Evolutionary conservation across 139 green algal species (phyloP).

Genomic region (Chloropicon primus): DNA sequence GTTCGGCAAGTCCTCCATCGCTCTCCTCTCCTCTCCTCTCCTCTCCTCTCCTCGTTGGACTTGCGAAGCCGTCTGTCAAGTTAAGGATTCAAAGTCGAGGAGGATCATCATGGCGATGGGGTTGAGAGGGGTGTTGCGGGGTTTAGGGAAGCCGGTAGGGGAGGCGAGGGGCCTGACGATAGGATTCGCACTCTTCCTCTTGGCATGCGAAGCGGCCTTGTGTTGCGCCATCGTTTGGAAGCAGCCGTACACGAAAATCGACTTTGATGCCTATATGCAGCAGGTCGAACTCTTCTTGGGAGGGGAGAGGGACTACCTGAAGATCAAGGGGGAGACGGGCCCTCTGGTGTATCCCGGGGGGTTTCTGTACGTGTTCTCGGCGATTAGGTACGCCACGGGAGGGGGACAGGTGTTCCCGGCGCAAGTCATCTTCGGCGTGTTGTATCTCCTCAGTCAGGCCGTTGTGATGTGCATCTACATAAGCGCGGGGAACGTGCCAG

Average conservation of each 20-base stretch:
- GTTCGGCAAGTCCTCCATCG: not conserved
- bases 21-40: too few species aligned
- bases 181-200: conserved; percentile 12
- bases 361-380: conserved; percentile 58
- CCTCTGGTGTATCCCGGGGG: conserved; percentile 77
- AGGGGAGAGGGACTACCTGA: conserved; percentile 62
- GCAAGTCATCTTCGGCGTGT: conserved; percentile 29
- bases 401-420: conserved; percentile 25
- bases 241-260: conserved; percentile 31
- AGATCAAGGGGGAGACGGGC: conserved; percentile 55
- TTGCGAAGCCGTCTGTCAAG: too few species aligned
- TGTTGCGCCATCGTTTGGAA: conserved; percentile 25
- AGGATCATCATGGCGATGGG: too few species aligned
- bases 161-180: too few species aligned
- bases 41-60: too few species aligned
- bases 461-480: conserved; percentile 49
- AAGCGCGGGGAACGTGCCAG: conserved; percentile 30
- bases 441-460: conserved; percentile 55
- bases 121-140: too few species aligned
- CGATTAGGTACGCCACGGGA: conserved; percentile 36
- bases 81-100: too few species aligned
- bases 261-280: conserved; percentile 43
- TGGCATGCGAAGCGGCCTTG: conserved; percentile 18
- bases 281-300: conserved; percentile 21
- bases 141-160: too few species aligned